phyloP scores from a whole-genome alignment of 345 rosid genomes.

The Lagerstroemia speciosa region DNA sequence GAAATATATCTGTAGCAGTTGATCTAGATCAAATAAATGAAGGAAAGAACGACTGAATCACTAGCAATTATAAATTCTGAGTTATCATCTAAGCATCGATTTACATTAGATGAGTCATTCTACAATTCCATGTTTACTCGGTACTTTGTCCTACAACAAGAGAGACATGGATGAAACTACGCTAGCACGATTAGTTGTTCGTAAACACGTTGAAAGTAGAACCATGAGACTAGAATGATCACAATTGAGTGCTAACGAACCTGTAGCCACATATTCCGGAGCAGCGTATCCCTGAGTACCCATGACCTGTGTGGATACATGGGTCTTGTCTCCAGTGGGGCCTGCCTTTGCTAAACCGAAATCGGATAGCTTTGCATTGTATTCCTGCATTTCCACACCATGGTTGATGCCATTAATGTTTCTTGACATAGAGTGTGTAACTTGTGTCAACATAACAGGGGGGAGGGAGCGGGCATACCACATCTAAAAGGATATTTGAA shows the following conservation, averaged over 20 bases:
- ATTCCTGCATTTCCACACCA: constrained; percentile 46
- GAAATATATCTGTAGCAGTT: background rate
- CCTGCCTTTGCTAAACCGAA: constrained; percentile 98
- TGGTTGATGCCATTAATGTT: constrained; percentile 7
- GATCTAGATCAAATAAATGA: background rate
- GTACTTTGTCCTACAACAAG: background rate
- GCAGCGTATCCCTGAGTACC: constrained; percentile 98
- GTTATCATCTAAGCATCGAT: background rate
- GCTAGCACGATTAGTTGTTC: background rate
- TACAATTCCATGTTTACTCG: background rate
- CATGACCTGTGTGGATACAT: constrained; percentile 94
- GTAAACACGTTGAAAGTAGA: background rate
- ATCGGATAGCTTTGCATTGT: constrained; percentile 83
- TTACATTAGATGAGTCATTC: background rate
- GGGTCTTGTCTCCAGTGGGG: constrained; percentile 94
- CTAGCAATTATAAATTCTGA: background rate
- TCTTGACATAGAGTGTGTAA: background rate
- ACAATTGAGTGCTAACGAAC: constrained; percentile 24
- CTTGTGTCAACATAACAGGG: background rate
- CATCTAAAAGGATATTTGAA: constrained; percentile 79
- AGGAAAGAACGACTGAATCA: background rate
- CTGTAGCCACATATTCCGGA: constrained; percentile 96
- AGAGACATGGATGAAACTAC: background rate
- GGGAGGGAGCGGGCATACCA: constrained; percentile 29
- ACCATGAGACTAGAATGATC: too few relatives aligned